Evolutionary conservation across 768 basidiomycete genomes (phyloP).

Genomic region (Boletellus ananas): DNA sequence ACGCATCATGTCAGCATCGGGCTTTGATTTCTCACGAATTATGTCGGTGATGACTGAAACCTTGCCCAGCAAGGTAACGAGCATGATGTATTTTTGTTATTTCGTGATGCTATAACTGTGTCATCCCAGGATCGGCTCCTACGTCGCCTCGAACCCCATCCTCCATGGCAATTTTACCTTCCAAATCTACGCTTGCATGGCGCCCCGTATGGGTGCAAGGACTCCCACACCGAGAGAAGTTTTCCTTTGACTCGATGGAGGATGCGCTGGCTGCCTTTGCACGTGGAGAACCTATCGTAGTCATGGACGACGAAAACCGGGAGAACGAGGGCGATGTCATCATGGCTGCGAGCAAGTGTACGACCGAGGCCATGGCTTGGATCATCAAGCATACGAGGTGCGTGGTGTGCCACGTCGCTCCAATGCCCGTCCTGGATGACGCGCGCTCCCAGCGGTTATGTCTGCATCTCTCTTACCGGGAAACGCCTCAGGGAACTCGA

Average conservation of each 20-base stretch:
- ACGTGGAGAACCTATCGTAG: conserved; percentile 87
- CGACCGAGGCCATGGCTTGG: conserved; percentile 99
- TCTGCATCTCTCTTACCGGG: conserved; percentile 82
- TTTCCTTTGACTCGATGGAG: conserved; percentile 77
- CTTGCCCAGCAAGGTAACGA: no score
- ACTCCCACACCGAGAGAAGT: conserved; percentile 31
- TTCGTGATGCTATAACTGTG: no score
- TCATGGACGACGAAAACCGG: conserved; percentile 93
- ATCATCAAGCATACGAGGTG: conserved; percentile 96
- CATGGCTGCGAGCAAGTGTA: conserved; percentile 77
- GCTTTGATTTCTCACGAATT: no score
- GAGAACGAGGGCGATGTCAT: conserved; percentile 99
- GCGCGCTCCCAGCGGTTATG: conserved; percentile 67
- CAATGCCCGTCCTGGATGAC: conserved; percentile 7
- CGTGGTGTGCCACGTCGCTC: conserved; percentile 16
- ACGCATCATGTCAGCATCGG: no score
- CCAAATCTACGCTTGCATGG: conserved; percentile 17
- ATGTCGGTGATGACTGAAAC: no score
- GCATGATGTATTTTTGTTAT: no score
- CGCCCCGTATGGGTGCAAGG: conserved; percentile 20
- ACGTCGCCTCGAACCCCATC: conserved; percentile 3
- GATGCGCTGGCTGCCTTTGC: conserved; percentile 74
- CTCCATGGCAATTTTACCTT: background rate
- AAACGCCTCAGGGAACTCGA: conserved; percentile 72
- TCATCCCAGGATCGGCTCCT: background rate